Evolutionary conservation across 2,329 filamentous ascomycete genomes (phyloP).

Genomic region (Ophiocordyceps polyrhachis-furcata): DNA sequence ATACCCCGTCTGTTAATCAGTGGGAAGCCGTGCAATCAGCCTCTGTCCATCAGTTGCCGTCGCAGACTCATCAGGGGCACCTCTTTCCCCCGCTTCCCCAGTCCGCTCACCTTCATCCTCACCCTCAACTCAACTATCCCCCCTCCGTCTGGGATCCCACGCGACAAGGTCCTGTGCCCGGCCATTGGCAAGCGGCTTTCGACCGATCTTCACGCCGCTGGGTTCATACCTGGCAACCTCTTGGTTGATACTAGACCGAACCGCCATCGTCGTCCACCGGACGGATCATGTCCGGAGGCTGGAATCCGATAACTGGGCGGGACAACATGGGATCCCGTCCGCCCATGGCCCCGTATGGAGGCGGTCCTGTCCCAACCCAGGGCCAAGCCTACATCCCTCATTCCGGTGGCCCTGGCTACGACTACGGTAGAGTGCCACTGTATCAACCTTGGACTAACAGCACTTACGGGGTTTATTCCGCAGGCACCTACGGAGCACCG

Average conservation of each 20-base stretch:
- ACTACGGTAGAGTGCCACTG: conserved; percentile 9
- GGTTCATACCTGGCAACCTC: conserved; percentile 19
- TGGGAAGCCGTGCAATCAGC: not conserved
- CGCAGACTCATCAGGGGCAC: not conserved
- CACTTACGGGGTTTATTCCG: conserved; percentile 9
- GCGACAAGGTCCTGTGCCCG: conserved; percentile 12
- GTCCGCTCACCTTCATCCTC: not conserved
- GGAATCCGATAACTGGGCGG: conserved; percentile 21
- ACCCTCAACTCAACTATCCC: conserved; percentile 2
- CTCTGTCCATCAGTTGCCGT: not conserved
- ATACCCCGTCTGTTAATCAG: not conserved
- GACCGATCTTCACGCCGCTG: conserved; percentile 11
- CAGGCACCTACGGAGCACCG: conserved; percentile 4
- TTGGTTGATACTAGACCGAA: conserved; percentile 2
- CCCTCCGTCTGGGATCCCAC: conserved; percentile 11
- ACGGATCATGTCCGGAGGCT: conserved; percentile 18
- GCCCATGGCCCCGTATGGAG: conserved; percentile 14
- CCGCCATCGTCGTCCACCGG: not conserved
- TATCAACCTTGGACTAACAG: conserved; percentile 7
- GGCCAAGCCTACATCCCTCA: conserved; percentile 21
- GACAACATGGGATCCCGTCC: conserved; percentile 16
- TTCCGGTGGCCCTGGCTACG: conserved; percentile 17
- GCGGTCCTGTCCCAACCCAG: conserved; percentile 14
- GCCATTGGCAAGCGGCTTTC: conserved; percentile 17
- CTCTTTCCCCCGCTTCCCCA: not conserved